Base-by-base conservation (phyloP, 345 rosid species). In the Acer negundo region DNA sequence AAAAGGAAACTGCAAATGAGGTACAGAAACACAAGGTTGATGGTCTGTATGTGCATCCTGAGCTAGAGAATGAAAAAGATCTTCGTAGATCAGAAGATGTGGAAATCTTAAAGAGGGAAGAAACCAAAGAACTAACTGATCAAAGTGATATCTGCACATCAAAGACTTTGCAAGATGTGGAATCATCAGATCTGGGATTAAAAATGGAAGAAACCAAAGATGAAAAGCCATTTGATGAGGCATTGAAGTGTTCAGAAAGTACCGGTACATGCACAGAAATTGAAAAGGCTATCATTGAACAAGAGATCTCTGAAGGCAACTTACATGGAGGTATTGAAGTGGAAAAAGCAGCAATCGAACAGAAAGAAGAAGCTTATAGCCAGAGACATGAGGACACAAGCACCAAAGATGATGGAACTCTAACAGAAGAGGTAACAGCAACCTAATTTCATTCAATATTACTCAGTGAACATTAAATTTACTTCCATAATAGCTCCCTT, bases 351-450 rank as follows among this genome's bases (percentile, higher is more conserved):
- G 72, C 13, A 61, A 51, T n/a, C 46, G 81, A 74, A 42, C 62
- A 12, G 56, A 74, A 68, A 79, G 72, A 6, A 72, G 79, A 49
- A 81, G 74, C 31, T 42, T 10, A 67, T 6, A 78, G 35, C 68
- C 77, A 63, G 26, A 46, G 65, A 46, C 67, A 19, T 22, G 77
- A 80, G 38, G 51, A 67, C 8, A 26, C 3, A 24, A 47, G 53
- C 28, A 74, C 53, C 62, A 63, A 70, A 56, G 70, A 46, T 17
- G 11, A 10, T 65, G 73, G 31, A 76, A 20, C 28, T 38, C 53
- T 19, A 17, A 53, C 55, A 49, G 80, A 78, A 51, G 73, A 78
- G 82, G 86, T 84, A 11, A 76, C 73, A 64, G 38, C 31, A 58
- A 70, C 47, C 64, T 17, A 19, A 12, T 72, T 75, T 10, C 13